phyloP scores from a whole-genome alignment of 2,329 filamentous ascomycete species.

The Camillea tinctor region DNA sequence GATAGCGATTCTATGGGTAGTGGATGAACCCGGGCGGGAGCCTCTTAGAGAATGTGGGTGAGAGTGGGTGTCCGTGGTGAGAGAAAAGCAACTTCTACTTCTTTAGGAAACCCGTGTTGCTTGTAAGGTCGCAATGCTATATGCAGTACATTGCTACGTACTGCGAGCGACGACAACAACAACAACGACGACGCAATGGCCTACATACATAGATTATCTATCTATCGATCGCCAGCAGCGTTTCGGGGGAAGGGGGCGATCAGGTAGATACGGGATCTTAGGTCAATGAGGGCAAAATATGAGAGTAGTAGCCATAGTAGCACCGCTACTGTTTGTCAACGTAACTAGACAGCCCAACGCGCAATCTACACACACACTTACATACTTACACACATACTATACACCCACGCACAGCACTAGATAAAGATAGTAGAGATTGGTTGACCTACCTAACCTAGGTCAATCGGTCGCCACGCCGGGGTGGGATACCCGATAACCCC shows the following conservation, averaged over 20 bases:
- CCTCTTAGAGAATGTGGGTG: conserved; percentile 1
- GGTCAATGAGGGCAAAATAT: background rate
- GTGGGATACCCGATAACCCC: background rate
- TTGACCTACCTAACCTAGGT: background rate
- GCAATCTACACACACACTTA: background rate
- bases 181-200: conserved; percentile 1
- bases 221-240: conserved; percentile 10
- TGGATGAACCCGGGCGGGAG: conserved; percentile 8
- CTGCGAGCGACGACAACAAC: conserved; percentile 12
- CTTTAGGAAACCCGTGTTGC: conserved; percentile 15
- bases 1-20: conserved; percentile 19
- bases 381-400: too few relatives aligned
- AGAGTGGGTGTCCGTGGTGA: background rate
- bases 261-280: too few relatives aligned
- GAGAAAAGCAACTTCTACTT: conserved; percentile 6
- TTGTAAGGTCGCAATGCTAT: conserved; percentile 7
- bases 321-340: background rate
- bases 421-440: background rate
- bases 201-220: conserved; percentile 6
- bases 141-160: conserved; percentile 5
- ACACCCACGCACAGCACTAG: background rate
- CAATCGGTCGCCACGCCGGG: background rate
- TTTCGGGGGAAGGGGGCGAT: background rate
- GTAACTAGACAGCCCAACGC: background rate
- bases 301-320: background rate